These are phyloP conservation scores for Solanum corneliomulleri DNA, from an alignment of 257 asterid genomes.

Conservation along the genomic window DNA sequence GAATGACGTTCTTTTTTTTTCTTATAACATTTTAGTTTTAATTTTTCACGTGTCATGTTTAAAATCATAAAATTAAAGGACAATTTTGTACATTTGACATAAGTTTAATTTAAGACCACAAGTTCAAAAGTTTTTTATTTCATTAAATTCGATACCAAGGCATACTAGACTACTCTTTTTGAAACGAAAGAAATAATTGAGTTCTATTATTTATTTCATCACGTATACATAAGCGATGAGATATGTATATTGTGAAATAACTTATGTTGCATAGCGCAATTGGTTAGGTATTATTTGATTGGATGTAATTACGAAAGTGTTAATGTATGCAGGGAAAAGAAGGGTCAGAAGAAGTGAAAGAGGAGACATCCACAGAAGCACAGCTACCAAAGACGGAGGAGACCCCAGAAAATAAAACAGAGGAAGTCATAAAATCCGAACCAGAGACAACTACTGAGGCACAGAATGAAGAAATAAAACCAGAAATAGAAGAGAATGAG, in stretches of 20 bases:
- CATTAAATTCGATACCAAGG: fast-evolving
- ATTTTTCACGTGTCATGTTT: too few species aligned
- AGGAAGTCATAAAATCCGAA: not conserved
- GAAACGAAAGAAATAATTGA: too few species aligned
- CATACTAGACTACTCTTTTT: too few species aligned
- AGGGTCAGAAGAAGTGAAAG: not conserved
- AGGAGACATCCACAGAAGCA: not conserved
- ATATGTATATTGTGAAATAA: not conserved
- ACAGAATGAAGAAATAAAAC: not conserved
- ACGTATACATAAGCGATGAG: too few species aligned
- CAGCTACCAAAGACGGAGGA: not conserved
- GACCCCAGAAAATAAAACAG: not conserved
- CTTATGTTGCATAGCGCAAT: too few species aligned
- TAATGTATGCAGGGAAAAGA: not conserved
- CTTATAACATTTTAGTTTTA: too few species aligned
- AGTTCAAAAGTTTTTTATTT: too few species aligned
- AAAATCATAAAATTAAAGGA: too few species aligned
- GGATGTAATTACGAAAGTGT: not conserved
- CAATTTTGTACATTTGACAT: too few species aligned
- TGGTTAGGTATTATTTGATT: not conserved
- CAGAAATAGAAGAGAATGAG: not conserved
- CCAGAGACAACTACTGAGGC: not conserved
- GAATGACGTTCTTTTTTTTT: too few species aligned
- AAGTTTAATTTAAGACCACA: too few species aligned
- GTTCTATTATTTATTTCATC: too few species aligned